A percentile compares a stretch with the other conserved stretches of the same genome.
Conservation (phyloP, 2,329 filamentous ascomycete species). For the Aspergillus alliaceus region DNA sequence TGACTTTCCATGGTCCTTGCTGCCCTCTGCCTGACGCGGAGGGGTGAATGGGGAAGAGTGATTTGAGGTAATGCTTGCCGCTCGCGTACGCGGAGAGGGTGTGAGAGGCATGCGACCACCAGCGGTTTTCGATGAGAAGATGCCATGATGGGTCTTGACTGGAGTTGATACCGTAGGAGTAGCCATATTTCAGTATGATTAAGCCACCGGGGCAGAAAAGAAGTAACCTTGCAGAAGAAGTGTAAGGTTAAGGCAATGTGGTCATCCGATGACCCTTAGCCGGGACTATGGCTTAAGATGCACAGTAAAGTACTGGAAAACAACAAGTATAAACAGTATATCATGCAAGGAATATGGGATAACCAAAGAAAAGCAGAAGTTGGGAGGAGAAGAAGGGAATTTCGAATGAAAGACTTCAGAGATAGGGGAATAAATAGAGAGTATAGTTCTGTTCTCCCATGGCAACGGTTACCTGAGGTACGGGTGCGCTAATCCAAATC, state of each 20-base stretch:
- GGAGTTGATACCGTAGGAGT: conserved; percentile 81
- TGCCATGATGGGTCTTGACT: conserved; percentile 88
- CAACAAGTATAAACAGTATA: conserved; percentile 24
- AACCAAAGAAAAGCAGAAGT: conserved; percentile 19
- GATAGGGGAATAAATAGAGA: conserved; percentile 40
- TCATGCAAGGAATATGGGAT: conserved; percentile 33
- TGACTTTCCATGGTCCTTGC: conserved; percentile 62
- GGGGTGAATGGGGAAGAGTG: conserved; percentile 77
- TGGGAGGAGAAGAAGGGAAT: conserved; percentile 26
- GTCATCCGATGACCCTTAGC: conserved; percentile 8
- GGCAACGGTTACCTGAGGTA: conserved; percentile 43
- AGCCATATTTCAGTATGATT: conserved; percentile 65
- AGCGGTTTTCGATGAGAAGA: conserved; percentile 90
- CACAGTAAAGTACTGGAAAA: conserved; percentile 24
- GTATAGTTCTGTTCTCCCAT: conserved; percentile 34
- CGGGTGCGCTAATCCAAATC: conserved; percentile 33
- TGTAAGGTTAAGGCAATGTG: not conserved
- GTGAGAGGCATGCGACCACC: conserved; percentile 94
- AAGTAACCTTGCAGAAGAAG: not conserved
- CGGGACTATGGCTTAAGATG: conserved; percentile 15
- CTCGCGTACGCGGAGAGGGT: conserved; percentile 74
- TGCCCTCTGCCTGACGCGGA: conserved; percentile 57
- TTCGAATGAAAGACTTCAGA: conserved; percentile 15
- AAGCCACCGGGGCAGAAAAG: not conserved
- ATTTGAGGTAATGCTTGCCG: conserved; percentile 51